Percentiles rank a stretch among this genome's conserved stretches.
Conservation (phyloP, 768 basidiomycete genomes). For the Crassisporium funariophilum region DNA sequence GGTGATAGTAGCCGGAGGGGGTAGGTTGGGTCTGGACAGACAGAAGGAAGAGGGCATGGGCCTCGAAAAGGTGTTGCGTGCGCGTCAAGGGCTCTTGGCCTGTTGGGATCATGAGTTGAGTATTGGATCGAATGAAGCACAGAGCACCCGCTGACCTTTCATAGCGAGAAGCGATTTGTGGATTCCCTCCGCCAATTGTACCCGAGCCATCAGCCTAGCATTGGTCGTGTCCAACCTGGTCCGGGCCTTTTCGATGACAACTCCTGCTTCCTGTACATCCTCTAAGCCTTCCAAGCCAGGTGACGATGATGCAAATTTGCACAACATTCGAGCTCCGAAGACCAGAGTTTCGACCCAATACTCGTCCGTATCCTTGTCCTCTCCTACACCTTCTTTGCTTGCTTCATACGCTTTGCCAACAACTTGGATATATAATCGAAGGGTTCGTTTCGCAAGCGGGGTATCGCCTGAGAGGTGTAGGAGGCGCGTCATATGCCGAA, state of each 20-base stretch:
- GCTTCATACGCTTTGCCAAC: slow-evolving; percentile 83
- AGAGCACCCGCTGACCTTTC: too few relatives aligned
- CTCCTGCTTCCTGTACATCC: slow-evolving; percentile 64
- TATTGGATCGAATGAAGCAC: too few relatives aligned
- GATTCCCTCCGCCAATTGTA: slow-evolving; percentile 73
- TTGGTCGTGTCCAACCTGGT: slow-evolving; percentile 51
- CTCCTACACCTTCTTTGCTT: slow-evolving; percentile 35
- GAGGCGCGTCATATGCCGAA: slow-evolving; percentile 83
- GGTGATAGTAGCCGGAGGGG: slow-evolving; percentile 70
- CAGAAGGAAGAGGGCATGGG: slow-evolving; percentile 50
- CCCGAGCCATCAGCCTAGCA: slow-evolving; percentile 55
- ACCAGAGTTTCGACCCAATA: slow-evolving; percentile 79
- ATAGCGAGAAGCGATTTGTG: slow-evolving; percentile 70
- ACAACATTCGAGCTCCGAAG: slow-evolving; percentile 78
- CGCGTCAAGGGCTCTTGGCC: slow-evolving; percentile 70
- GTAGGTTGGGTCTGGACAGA: slow-evolving; percentile 53
- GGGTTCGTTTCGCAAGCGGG: slow-evolving; percentile 68
- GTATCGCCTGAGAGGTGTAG: slow-evolving; percentile 62
- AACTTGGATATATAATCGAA: slow-evolving; percentile 81
- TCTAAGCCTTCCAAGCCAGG: slow-evolving; percentile 48
- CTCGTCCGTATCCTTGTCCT: slow-evolving; percentile 64
- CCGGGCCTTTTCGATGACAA: slow-evolving; percentile 61
- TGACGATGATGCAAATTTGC: slow-evolving; percentile 40
- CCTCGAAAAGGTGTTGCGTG: slow-evolving; percentile 54
- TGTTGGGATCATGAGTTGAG: too few relatives aligned